Conservation (phyloP, 2,329 filamentous ascomycete genomes). For the Clarireedia hainanense region DNA sequence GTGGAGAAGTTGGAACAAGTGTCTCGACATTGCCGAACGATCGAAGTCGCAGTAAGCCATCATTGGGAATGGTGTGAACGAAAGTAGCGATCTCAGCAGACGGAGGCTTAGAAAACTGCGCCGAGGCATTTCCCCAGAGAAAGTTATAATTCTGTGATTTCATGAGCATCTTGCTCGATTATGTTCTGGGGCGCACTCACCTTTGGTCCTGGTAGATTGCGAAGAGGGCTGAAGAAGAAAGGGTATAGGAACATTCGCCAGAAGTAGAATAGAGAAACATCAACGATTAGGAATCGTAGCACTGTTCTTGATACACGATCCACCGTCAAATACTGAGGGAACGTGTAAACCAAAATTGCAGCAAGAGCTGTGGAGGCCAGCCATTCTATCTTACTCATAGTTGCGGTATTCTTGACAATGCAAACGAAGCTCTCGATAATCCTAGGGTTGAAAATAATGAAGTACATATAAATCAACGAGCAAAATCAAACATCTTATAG, state of each 20-base stretch:
- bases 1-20: constrained; percentile 49
- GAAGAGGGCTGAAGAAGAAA: constrained; percentile 13
- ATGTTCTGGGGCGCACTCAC: background rate
- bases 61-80: constrained; percentile 50
- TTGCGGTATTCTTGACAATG: background rate
- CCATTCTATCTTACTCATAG: constrained; percentile 3
- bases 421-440: too few relatives aligned
- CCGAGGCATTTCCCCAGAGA: background rate
- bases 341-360: constrained; percentile 1
- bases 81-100: constrained; percentile 21
- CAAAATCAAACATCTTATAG: background rate
- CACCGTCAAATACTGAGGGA: background rate
- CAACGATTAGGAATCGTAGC: background rate
- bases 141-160: background rate
- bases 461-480: background rate
- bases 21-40: constrained; percentile 52
- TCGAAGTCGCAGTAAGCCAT: constrained; percentile 60
- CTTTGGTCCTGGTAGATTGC: constrained; percentile 8
- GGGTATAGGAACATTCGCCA: constrained; percentile 11
- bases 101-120: background rate
- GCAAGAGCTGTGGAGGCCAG: background rate
- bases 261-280: background rate
- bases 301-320: constrained; percentile 1
- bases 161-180: too few relatives aligned
- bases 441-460: too few relatives aligned